Conservation (phyloP, 2,329 filamentous ascomycete species). For the Epicoccum nigrum region DNA sequence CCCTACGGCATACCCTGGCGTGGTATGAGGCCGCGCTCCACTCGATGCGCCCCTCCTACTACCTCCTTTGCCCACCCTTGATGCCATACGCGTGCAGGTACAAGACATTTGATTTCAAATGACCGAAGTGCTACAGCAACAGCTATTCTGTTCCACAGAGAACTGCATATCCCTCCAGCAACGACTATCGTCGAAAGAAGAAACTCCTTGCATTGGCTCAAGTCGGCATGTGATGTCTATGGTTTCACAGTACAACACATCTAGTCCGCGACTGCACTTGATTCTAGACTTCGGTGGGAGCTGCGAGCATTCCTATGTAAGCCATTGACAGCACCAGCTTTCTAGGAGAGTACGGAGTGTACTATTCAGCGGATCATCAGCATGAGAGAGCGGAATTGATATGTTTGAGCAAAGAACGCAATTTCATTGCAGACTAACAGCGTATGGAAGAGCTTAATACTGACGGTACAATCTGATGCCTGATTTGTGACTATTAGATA, state of each 20-base stretch:
- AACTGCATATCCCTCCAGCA: conserved; percentile 21
- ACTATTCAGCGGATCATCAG: conserved; percentile 3
- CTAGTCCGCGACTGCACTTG: conserved; percentile 25
- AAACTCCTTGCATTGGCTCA: conserved; percentile 34
- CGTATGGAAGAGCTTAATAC: not conserved
- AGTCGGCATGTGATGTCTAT: conserved; percentile 27
- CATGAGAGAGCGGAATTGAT: not conserved
- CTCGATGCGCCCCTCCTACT: conserved; percentile 6
- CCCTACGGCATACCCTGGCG: conserved; percentile 20
- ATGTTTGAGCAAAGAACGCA: conserved; percentile 18
- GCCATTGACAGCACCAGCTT: conserved; percentile 29
- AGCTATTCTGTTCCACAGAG: conserved; percentile 35
- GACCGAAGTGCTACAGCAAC: conserved; percentile 37
- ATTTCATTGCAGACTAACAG: not conserved
- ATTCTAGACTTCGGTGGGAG: conserved; percentile 8
- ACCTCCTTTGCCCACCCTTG: conserved; percentile 14
- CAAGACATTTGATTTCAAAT: conserved; percentile 28
- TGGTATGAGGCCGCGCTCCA: conserved; percentile 9
- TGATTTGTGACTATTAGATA: not conserved
- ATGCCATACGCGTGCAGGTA: conserved; percentile 14
- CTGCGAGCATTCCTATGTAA: conserved; percentile 35
- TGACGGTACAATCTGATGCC: not conserved
- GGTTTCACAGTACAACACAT: conserved; percentile 31
- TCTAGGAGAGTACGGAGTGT: conserved; percentile 9
- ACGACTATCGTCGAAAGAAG: conserved; percentile 26